phyloP scores from a whole-genome alignment of 1,284 basidiomycete genomes.

The Wallemia ichthyophaga region DNA sequence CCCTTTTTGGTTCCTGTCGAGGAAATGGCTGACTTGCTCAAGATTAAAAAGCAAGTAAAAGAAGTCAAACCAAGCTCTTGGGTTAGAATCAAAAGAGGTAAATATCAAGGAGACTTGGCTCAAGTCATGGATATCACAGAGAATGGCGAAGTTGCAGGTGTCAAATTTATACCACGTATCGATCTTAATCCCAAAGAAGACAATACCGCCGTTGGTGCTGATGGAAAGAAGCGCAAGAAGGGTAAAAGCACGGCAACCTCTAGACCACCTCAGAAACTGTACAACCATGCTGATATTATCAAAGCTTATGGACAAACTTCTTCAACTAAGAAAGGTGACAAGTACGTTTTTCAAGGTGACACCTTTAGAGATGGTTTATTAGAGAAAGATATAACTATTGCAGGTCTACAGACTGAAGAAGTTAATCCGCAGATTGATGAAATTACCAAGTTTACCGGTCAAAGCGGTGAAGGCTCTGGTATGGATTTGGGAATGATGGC shows the following conservation, averaged over 20 bases:
- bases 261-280: slow-evolving; percentile 69
- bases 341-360: slow-evolving; percentile 66
- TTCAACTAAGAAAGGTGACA: slow-evolving; percentile 36
- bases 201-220: slow-evolving; percentile 19
- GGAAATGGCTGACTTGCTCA: slow-evolving; percentile 88
- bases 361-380: slow-evolving; percentile 83
- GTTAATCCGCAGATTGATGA: slow-evolving; percentile 89
- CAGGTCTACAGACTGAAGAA: slow-evolving; percentile 49
- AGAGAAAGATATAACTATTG: slow-evolving; percentile 78
- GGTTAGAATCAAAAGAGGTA: slow-evolving; percentile 82
- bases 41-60: slow-evolving; percentile 78
- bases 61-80: slow-evolving; percentile 63
- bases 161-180: slow-evolving; percentile 87
- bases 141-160: slow-evolving; percentile 72
- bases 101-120: slow-evolving; percentile 78
- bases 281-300: slow-evolving; percentile 75
- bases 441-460: slow-evolving; percentile 58
- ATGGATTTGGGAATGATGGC: slow-evolving; percentile 60
- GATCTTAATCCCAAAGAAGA: slow-evolving; percentile 75
- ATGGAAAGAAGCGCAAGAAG: slow-evolving; percentile 22
- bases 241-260: slow-evolving; percentile 18
- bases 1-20: slow-evolving; percentile 76
- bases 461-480: slow-evolving; percentile 12
- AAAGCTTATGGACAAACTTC: slow-evolving; percentile 54
- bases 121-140: slow-evolving; percentile 80